A percentile compares a stretch with the other conserved stretches of the same genome.
Conservation (phyloP, 345 rosid genomes). For the Turnera subulata region DNA sequence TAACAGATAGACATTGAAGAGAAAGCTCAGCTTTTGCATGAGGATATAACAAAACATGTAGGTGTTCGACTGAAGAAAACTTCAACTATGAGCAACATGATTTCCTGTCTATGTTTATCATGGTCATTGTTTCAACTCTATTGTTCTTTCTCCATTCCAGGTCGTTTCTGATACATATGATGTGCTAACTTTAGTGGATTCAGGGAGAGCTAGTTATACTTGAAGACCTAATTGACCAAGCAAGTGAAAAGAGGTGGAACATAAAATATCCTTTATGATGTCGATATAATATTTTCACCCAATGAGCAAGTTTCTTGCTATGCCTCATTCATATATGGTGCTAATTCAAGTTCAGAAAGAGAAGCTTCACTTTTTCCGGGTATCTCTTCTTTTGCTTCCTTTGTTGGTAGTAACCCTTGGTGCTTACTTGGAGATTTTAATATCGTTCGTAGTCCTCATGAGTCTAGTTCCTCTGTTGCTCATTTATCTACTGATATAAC, state of each 20-base stretch:
- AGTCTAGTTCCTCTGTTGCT: too few species aligned
- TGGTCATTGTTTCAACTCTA: neutral
- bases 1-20: conserved; percentile 65
- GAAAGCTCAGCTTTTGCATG: conserved; percentile 57
- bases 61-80: conserved; percentile 23
- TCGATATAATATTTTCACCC: neutral
- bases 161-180: neutral
- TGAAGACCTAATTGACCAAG: conserved; percentile 54
- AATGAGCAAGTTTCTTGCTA: too few species aligned
- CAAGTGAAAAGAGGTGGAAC: conserved; percentile 91
- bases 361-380: too few species aligned
- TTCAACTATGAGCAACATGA: neutral
- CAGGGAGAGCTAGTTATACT: conserved; percentile 50
- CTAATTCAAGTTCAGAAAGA: too few species aligned
- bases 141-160: too few species aligned
- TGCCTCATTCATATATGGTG: too few species aligned
- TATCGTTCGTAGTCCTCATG: too few species aligned
- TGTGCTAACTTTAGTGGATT: conserved; percentile 56
- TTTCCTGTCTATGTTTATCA: neutral
- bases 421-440: too few species aligned
- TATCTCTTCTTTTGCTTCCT: too few species aligned
- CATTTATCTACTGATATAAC: too few species aligned
- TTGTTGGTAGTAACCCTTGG: too few species aligned
- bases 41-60: conserved; percentile 76
- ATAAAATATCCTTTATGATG: conserved; percentile 77